A percentile compares a stretch with the other conserved stretches of the same genome.
Conservation (phyloP, 106 monocot genomes). For the Phalaenopsis equestris region DNA sequence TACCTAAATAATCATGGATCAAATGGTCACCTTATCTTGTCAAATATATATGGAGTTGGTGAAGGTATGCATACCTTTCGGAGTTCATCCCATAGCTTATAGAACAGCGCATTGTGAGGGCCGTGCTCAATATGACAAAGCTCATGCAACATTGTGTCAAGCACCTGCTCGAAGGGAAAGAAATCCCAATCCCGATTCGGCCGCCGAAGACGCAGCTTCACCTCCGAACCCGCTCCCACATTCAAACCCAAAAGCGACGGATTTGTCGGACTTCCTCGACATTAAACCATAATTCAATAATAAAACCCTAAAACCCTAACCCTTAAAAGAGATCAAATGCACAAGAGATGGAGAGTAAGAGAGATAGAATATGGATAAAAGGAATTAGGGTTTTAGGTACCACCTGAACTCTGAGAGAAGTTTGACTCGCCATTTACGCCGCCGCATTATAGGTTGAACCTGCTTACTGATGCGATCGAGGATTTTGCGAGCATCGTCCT, state of each 20-base stretch:
- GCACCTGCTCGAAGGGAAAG: slow-evolving; percentile 82
- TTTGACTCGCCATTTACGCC: slow-evolving; percentile 83
- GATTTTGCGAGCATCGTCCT: slow-evolving; percentile 52
- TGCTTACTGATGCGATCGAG: slow-evolving; percentile 79
- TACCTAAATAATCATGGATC: neutral
- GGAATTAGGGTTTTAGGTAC: neutral
- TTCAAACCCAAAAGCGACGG: slow-evolving; percentile 72
- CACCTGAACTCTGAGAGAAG: slow-evolving; percentile 92
- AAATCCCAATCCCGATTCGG: slow-evolving; percentile 65
- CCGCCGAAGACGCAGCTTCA: slow-evolving; percentile 72
- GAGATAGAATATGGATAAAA: neutral
- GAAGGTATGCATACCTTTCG: slow-evolving; percentile 39
- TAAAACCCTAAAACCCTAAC: neutral
- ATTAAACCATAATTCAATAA: neutral
- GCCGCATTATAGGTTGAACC: slow-evolving; percentile 92
- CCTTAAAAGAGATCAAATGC: neutral
- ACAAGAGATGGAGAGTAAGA: neutral
- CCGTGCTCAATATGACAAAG: slow-evolving; percentile 76
- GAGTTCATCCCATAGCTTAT: slow-evolving; percentile 95
- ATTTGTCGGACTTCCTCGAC: slow-evolving; percentile 37
- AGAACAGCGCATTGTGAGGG: slow-evolving; percentile 77
- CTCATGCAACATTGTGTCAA: slow-evolving; percentile 96
- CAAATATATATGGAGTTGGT: neutral
- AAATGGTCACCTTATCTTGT: neutral
- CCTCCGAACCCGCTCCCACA: slow-evolving; percentile 50